Base-by-base conservation (phyloP, 1,284 basidiomycete species). In the Microbotryum lychnidis-dioicae region DNA sequence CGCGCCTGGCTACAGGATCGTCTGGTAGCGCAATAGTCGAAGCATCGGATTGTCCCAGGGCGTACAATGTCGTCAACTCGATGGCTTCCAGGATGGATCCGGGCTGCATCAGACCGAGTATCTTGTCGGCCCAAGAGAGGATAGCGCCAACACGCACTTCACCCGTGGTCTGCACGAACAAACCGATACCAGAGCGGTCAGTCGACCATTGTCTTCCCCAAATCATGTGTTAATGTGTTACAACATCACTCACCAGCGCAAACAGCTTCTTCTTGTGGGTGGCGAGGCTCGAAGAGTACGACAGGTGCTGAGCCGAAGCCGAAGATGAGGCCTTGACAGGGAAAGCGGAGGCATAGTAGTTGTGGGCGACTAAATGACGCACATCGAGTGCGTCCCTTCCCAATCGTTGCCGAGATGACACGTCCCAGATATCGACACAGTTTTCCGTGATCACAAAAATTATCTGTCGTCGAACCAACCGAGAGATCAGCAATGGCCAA, bases 21-120 rank as follows among this genome's bases (percentile, higher is more conserved):
- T 83, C 81, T 0, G 96, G 93, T 18, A 99, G 83, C 14, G 87
- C 87, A 67, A 96, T 90, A 42, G 84, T 83, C 71, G 92, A 96
- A 4, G 92, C 91, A n/a, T 84, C 81, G 10, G 87, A 86, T 48
- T 83, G 81, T 12, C 85, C 87, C n/a, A 84, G 77, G 73, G 92
- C 93, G 76, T 94, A 98, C 0, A 83, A 80, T 23, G 89, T 83
- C 0, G 89, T 84, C 20, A 94, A 79, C 56, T 91, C 86, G 67
- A 98, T 96, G 1, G 96, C 94, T 50, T 81, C 84, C 20, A 98
- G 79, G 73, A 97, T 93, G 71, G 97, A 87, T 33, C 92, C 91
- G 6, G 82, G 79, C 71, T 91, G 82, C 29, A 97, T 93, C 57
- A 87, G 83, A 5, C 84, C 80, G 33, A 97, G 78, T 25, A 98